Evolutionary conservation across 345 rosid species (phyloP).

Genomic region (Citrus cavaleriei): DNA sequence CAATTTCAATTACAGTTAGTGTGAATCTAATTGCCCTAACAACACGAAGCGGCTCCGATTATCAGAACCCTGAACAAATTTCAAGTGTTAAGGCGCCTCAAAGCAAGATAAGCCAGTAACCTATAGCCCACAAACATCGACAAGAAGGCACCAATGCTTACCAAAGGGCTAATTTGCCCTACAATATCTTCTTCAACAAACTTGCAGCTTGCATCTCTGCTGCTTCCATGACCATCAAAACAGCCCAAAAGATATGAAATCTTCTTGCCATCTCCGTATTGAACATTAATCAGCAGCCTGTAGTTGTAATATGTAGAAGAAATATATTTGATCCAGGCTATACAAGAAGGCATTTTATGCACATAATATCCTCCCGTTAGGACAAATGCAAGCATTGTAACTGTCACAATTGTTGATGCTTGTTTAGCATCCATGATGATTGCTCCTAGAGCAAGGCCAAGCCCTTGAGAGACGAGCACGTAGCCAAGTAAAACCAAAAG

Average conservation of each 20-base stretch:
- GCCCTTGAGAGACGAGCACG: constrained; percentile 86
- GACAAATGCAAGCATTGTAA: constrained; percentile 84
- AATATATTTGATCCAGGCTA: constrained; percentile 78
- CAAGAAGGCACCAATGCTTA: constrained; percentile 43
- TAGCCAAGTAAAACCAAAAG: constrained; percentile 61
- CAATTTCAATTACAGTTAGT: constrained; percentile 1
- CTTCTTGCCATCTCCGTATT: constrained; percentile 54
- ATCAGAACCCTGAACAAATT: neutral
- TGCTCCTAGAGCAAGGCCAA: constrained; percentile 82
- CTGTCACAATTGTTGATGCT: constrained; percentile 80
- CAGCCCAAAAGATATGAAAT: constrained; percentile 55
- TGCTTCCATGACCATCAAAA: constrained; percentile 2
- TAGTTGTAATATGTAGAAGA: constrained; percentile 77
- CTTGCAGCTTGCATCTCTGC: constrained; percentile 38
- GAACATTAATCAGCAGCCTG: constrained; percentile 54
- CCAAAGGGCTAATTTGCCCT: constrained; percentile 53
- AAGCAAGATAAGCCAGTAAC: constrained; percentile 71
- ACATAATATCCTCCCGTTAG: constrained; percentile 86
- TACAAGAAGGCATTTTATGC: constrained; percentile 64
- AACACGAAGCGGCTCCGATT: neutral
- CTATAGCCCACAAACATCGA: constrained; percentile 84
- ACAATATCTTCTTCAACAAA: constrained; percentile 59
- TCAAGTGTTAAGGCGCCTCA: constrained; percentile 53
- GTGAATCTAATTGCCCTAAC: neutral
- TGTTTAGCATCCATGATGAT: constrained; percentile 88